Conservation (phyloP, 306 rosid genomes). For the Spatholobus suberectus region DNA sequence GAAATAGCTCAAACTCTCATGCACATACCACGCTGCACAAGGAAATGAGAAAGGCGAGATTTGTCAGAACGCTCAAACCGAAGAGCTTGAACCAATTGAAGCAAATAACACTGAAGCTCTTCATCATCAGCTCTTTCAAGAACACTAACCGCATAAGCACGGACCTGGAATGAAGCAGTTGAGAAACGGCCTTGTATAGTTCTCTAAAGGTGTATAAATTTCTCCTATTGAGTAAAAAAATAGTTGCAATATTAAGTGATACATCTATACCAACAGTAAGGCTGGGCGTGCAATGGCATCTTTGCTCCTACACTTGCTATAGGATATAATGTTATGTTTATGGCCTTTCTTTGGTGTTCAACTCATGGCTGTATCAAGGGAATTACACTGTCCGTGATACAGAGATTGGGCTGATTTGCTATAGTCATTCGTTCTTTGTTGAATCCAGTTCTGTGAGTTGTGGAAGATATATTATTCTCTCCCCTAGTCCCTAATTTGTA, state of each 20-base stretch:
- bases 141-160: conserved; percentile 99
- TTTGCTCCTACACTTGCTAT: conserved; percentile 23
- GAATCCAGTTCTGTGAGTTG: no score
- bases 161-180: conserved; percentile 67
- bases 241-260: conserved; percentile 12
- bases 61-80: conserved; percentile 97
- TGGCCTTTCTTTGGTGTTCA: conserved; percentile 5
- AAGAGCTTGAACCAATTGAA: conserved; percentile 98
- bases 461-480: no score
- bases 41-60: conserved; percentile 91
- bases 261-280: conserved; percentile 26
- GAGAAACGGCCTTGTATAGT: conserved; percentile 14
- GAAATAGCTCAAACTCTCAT: conserved; percentile 42
- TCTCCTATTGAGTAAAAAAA: background rate
- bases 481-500: conserved; percentile 23
- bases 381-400: background rate
- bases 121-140: conserved; percentile 99
- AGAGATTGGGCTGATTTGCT: background rate
- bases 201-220: conserved; percentile 23
- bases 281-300: background rate
- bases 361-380: conserved; percentile 15
- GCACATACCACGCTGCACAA: conserved; percentile 86
- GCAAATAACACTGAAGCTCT: conserved; percentile 96
- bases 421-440: background rate
- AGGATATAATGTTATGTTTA: conserved; percentile 11